Evolutionary conservation across 2,329 filamentous ascomycete species (phyloP).

Genomic region (Zarea fungicola): DNA sequence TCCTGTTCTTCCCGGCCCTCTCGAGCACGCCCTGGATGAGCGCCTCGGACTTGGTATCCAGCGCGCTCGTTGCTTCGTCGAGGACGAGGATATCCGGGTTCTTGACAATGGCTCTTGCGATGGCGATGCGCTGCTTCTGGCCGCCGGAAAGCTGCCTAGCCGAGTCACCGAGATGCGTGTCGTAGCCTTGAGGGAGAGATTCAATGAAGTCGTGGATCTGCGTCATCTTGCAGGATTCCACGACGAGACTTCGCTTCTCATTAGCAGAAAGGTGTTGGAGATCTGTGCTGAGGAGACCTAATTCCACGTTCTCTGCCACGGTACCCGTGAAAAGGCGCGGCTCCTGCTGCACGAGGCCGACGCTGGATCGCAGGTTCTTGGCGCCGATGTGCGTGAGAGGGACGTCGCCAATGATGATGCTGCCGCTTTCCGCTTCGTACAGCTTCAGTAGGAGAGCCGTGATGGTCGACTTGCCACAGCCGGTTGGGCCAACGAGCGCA

Average conservation of each 20-base stretch:
- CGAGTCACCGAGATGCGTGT: slow-evolving; percentile 54
- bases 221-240: slow-evolving; percentile 38
- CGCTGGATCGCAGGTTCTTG: slow-evolving; percentile 25
- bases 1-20: slow-evolving; percentile 47
- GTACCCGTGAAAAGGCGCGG: slow-evolving; percentile 34
- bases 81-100: slow-evolving; percentile 52
- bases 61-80: slow-evolving; percentile 61
- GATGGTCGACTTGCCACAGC: slow-evolving; percentile 65
- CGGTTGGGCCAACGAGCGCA: slow-evolving; percentile 63
- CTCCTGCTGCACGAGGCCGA: slow-evolving; percentile 31
- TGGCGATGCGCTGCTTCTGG: slow-evolving; percentile 60
- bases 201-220: slow-evolving; percentile 44
- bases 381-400: no score
- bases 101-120: slow-evolving; percentile 41
- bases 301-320: slow-evolving; percentile 47
- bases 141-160: slow-evolving; percentile 60
- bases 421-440: slow-evolving; percentile 45
- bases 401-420: slow-evolving; percentile 36
- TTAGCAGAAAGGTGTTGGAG: slow-evolving; percentile 20
- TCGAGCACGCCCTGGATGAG: slow-evolving; percentile 51
- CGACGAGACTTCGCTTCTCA: slow-evolving; percentile 35
- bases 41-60: slow-evolving; percentile 36
- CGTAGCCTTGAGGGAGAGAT: slow-evolving; percentile 45
- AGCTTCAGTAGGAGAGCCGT: slow-evolving; percentile 60
- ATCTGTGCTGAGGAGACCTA: slow-evolving; percentile 36